These are phyloP conservation scores for Pythium dissimile DNA, from an alignment of 352 stramenopile species.

Conservation along the genomic window DNA sequence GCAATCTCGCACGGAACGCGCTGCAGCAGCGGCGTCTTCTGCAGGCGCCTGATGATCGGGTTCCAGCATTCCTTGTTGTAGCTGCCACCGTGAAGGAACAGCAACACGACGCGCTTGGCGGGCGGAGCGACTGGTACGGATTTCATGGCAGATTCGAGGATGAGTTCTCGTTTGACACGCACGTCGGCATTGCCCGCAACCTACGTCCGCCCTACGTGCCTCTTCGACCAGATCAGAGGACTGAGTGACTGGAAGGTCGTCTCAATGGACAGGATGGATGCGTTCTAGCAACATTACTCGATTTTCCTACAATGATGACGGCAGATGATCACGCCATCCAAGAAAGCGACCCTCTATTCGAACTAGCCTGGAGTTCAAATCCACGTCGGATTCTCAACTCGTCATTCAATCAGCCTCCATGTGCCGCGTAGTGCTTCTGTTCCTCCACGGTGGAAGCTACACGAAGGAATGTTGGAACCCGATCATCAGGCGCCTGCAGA, in stretches of 20 bases:
- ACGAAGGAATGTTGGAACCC: constrained; percentile 42
- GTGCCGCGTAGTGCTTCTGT: constrained; percentile 27
- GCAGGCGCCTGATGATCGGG: constrained; percentile 32
- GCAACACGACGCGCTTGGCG: constrained; percentile 17
- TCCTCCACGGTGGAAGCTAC: constrained; percentile 39
- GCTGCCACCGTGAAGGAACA: constrained; percentile 41
- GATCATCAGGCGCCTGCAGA: constrained; percentile 33
- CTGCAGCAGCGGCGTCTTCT: constrained; percentile 23
- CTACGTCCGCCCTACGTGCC: background rate
- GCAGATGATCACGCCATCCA: background rate
- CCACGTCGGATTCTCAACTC: background rate
- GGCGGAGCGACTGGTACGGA: background rate
- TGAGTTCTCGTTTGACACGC: background rate
- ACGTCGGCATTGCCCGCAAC: too few relatives aligned
- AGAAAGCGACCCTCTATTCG: background rate
- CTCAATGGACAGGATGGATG: too few relatives aligned
- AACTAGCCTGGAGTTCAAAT: background rate
- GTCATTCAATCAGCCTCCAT: background rate
- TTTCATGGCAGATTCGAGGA: background rate
- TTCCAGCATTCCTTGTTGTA: constrained; percentile 48
- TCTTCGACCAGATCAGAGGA: background rate
- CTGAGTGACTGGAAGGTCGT: background rate
- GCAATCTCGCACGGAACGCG: constrained; percentile 21
- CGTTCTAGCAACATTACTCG: background rate
- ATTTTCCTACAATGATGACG: background rate